Percentiles rank a stretch among this genome's conserved stretches.
Conservation (phyloP, 371 early-diverging fungal species). For the Mycotypha africana region DNA sequence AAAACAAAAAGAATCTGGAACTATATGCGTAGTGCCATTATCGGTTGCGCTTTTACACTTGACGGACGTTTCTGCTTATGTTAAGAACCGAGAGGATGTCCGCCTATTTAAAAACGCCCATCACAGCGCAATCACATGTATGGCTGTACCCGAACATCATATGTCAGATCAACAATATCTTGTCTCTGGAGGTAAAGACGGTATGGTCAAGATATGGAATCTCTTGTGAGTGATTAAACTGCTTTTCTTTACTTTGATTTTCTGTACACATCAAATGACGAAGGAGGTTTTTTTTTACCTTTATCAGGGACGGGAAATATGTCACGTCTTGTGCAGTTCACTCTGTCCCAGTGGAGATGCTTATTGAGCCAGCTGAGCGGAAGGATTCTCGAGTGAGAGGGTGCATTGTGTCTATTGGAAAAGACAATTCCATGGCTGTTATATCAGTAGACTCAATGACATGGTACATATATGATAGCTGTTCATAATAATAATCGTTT, state of each 20-base stretch:
- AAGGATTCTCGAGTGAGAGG: slow-evolving; percentile 50
- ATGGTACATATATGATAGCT: slow-evolving; percentile 41
- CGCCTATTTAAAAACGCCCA: slow-evolving; percentile 43
- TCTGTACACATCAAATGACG: too few species aligned
- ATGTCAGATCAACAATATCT: slow-evolving; percentile 45
- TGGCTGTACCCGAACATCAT: slow-evolving; percentile 49
- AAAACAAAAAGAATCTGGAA: slow-evolving; percentile 35
- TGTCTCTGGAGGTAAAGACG: slow-evolving; percentile 63
- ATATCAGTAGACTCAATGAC: slow-evolving; percentile 72
- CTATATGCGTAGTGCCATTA: slow-evolving; percentile 44
- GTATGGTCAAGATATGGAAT: slow-evolving; percentile 74
- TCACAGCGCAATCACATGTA: slow-evolving; percentile 48
- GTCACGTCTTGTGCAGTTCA: slow-evolving; percentile 66
- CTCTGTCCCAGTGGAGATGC: slow-evolving; percentile 49
- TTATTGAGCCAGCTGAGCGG: slow-evolving; percentile 61
- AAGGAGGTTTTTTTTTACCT: neutral
- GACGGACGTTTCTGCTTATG: slow-evolving; percentile 17
- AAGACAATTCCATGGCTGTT: slow-evolving; percentile 64
- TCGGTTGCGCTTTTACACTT: slow-evolving; percentile 39
- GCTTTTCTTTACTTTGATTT: too few species aligned
- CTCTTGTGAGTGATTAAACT: too few species aligned
- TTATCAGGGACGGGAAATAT: slow-evolving; percentile 48
- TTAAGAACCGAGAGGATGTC: slow-evolving; percentile 14
- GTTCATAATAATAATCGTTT: neutral
- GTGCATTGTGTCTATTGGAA: slow-evolving; percentile 62